These are phyloP conservation scores for Chlorencoelia australis DNA, from an alignment of 2,329 filamentous ascomycete genomes.

Conservation along the genomic window DNA sequence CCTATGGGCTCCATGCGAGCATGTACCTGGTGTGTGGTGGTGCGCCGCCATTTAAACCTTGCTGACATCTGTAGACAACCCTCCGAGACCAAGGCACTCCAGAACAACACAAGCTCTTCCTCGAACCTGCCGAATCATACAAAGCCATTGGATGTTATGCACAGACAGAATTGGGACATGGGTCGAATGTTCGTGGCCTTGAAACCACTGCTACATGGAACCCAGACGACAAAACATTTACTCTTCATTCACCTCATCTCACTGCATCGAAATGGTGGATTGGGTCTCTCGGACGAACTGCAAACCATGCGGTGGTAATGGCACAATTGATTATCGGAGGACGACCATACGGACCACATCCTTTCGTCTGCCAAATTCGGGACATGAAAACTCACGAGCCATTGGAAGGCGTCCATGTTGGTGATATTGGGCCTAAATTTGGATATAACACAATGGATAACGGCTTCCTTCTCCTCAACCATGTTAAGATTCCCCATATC, in stretches of 20 bases:
- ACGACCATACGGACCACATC: constrained; percentile 63
- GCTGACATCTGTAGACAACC: constrained; percentile 40
- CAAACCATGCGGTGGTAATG: constrained; percentile 71
- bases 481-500: constrained; percentile 63
- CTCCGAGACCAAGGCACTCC: constrained; percentile 61
- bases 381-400: constrained; percentile 61
- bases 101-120: constrained; percentile 64
- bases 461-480: constrained; percentile 67
- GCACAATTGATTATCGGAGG: constrained; percentile 62
- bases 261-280: constrained; percentile 83
- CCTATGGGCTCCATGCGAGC: constrained; percentile 60
- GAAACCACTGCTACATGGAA: constrained; percentile 50
- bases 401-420: constrained; percentile 60
- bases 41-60: no score
- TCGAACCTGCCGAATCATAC: constrained; percentile 58
- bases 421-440: constrained; percentile 73
- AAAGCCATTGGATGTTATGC: constrained; percentile 71
- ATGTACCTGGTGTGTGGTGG: constrained; percentile 50
- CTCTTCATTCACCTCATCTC: constrained; percentile 60
- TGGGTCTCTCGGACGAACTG: constrained; percentile 63
- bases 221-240: constrained; percentile 62
- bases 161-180: constrained; percentile 72
- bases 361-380: constrained; percentile 67
- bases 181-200: constrained; percentile 60
- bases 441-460: constrained; percentile 79